A percentile compares a stretch with the other conserved stretches of the same genome.
These are phyloP conservation scores for Citrus reticulata DNA, from an alignment of 345 rosid genomes.

Conservation along the genomic window DNA sequence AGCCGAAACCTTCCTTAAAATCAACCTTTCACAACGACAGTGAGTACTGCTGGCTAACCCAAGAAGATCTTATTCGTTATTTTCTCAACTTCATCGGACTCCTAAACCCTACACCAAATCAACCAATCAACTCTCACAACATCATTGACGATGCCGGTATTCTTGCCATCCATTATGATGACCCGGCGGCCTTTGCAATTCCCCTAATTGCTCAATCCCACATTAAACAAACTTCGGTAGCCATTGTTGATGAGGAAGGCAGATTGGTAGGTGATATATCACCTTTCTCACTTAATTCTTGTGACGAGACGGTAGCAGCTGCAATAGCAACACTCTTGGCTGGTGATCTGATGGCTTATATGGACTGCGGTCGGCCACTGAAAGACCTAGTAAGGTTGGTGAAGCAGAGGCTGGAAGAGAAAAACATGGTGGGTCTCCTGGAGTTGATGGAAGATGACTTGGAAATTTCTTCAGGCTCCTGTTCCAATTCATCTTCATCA, in stretches of 20 bases:
- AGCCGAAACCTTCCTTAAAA: slow-evolving; percentile 15
- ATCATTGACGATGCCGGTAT: slow-evolving; percentile 32
- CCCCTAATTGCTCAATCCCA: slow-evolving; percentile 37
- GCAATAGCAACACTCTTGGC: slow-evolving; percentile 51
- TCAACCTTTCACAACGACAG: slow-evolving; percentile 38
- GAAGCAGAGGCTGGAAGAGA: slow-evolving; percentile 43
- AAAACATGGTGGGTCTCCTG: slow-evolving; percentile 25
- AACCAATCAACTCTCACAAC: slow-evolving; percentile 43
- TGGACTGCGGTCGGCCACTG: slow-evolving; percentile 43
- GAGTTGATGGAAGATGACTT: slow-evolving; percentile 49
- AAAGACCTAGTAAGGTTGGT: slow-evolving; percentile 41
- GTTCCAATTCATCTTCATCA: slow-evolving; percentile 29
- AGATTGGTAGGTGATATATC: slow-evolving; percentile 53
- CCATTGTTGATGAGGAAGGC: slow-evolving; percentile 35
- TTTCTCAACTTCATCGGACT: slow-evolving; percentile 49
- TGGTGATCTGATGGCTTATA: slow-evolving; percentile 54
- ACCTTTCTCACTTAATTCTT: slow-evolving; percentile 36
- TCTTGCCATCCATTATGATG: slow-evolving; percentile 38
- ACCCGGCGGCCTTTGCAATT: slow-evolving; percentile 38
- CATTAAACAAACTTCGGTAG: slow-evolving; percentile 43
- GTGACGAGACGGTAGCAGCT: slow-evolving; percentile 40
- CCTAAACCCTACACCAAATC: slow-evolving; percentile 34
- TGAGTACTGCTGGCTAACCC: slow-evolving; percentile 63
- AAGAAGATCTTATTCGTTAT: slow-evolving; percentile 60
- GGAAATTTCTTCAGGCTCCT: slow-evolving; percentile 14